Evolutionary conservation across 2,329 filamentous ascomycete genomes (phyloP), one percentile per base, ranked within the genome.

Genomic region (Albifimbria verrucaria): DNA sequence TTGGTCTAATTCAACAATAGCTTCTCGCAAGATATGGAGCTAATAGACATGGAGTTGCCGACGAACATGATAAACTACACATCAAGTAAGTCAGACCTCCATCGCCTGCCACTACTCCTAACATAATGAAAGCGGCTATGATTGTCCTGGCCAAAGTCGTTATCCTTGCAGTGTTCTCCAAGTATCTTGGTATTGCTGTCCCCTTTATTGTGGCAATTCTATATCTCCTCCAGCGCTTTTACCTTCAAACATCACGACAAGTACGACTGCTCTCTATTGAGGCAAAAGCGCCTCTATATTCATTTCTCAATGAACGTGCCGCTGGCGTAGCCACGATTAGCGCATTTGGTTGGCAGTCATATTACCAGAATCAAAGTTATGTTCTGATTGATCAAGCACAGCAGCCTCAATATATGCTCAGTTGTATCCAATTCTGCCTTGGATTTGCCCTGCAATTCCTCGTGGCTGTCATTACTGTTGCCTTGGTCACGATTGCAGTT

Each of bases 361-460:
- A 66, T 3, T 68, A 71, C 51, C 66, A 75, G 17, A 59, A 73
- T 24, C 72, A 72, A 55, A 82, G 80, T 52, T 64, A 76, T 17
- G 56, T 59, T 4, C 69, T 81, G 0, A 66, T 86, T 2, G 78
- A 85, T 54, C 65, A 66, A 6, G 82, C 81, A 0, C 82, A 86
- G 57, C 66, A 71, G 21, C 81, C 82, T 0, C 81, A 78, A 48
- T 86, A 86, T 58, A 70, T 84, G 0, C 70, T 85, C 6, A 78
- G 74, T 52, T 76, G 77, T 39, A 74, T 83, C 3, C 83, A 86
- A 60, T 72, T 79, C 32, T 86, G 82, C 82, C 67, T 83, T 0
- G 73, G 69, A 0, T 64, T 84, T 1, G 76, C 80, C 0, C 62
- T 83, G 1, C 77, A 81, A 52, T 62, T 82, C 24, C 68, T 77